Base-by-base conservation (phyloP, 768 basidiomycete genomes). In the Pisolithus tinctorius region DNA sequence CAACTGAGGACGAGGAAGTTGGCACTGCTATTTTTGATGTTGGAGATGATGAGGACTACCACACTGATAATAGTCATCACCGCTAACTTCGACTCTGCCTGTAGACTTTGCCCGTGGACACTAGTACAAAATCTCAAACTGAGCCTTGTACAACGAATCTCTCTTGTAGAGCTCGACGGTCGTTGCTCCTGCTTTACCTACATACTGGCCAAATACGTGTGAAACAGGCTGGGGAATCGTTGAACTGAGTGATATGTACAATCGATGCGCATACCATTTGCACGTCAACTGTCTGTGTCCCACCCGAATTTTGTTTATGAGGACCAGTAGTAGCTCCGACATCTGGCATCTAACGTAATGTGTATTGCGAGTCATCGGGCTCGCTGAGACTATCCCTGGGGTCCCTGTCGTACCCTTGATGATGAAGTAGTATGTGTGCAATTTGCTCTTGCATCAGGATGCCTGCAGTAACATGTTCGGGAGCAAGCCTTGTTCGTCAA, bases 381-480 rank as follows among this genome's bases (percentile, higher is more conserved):
- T 34, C 5, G 34, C 34, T 34, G 1, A 13, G 11, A 34, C 40
- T 4, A 20, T 41, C 40, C 2, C 11, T 41, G 40, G 17, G 40
- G 5, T 41, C 17, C 23, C 42, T 44, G 9, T 23, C 26, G 14
- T n/a, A 50, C 54, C 4, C 46, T 46, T 25, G 47, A 41, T 4
- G 44, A 42, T 23, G 8, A 4, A 10, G 39, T 48, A 17, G 58
- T 2, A 57, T 48, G 20, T 69, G 68, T 8, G 70, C 74, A 16
- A 87, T 71, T 55, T 83, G 76, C 55, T 86, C 84, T 55, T 88
- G 85, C 14, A 88, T 64, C 20, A 88, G 63, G 69, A 88, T 81
- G 1, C 85, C 86, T 85, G 36, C 10, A 45, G n/a, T 38, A 7
- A n/a, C 2, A 34, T 34, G 23, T 53, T 16, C 13, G 14, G 34